These are phyloP conservation scores for Ustilago crameri DNA, from an alignment of 1,284 basidiomycete genomes.

Conservation along the genomic window DNA sequence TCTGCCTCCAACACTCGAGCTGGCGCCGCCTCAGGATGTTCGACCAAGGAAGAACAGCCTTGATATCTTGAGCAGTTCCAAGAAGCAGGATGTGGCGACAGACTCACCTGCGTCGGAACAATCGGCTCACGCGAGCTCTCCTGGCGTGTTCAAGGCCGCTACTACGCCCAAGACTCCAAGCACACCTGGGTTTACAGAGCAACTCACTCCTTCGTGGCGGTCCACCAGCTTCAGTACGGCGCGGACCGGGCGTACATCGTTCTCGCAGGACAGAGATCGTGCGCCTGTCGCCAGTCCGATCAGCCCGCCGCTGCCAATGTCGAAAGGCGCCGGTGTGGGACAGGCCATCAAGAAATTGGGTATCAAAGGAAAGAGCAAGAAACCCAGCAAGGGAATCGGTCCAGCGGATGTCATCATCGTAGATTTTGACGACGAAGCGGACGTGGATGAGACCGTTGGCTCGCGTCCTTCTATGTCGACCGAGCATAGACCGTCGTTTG, in stretches of 20 bases:
- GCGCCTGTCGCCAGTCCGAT: conserved; percentile 42
- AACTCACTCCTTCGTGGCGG: conserved; percentile 35
- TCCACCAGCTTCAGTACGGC: conserved; percentile 21
- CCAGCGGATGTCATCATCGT: conserved; percentile 22
- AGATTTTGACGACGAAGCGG: conserved; percentile 14
- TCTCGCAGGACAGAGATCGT: conserved; percentile 44
- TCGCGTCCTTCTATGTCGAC: conserved; percentile 28
- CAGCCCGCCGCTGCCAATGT: conserved; percentile 25
- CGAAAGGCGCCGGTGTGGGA: conserved; percentile 9
- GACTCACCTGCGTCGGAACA: conserved; percentile 12
- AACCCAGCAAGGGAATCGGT: conserved; percentile 34
- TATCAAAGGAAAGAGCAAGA: conserved; percentile 21
- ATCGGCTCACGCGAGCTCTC: conserved; percentile 8
- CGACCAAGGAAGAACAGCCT: conserved; percentile 18
- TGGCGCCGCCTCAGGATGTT: too few species aligned
- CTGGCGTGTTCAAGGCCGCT: conserved; percentile 4
- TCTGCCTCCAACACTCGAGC: too few species aligned
- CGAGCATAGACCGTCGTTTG: conserved; percentile 28
- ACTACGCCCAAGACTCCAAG: conserved; percentile 23
- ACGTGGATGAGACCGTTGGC: not conserved
- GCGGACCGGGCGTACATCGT: conserved; percentile 28
- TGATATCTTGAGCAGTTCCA: conserved; percentile 15
- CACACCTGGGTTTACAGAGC: conserved; percentile 15
- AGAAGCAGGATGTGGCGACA: not conserved
- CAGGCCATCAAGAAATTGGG: conserved; percentile 30